Base-by-base conservation (phyloP, 495 filamentous ascomycete species). In the Aspergillus campestris region DNA sequence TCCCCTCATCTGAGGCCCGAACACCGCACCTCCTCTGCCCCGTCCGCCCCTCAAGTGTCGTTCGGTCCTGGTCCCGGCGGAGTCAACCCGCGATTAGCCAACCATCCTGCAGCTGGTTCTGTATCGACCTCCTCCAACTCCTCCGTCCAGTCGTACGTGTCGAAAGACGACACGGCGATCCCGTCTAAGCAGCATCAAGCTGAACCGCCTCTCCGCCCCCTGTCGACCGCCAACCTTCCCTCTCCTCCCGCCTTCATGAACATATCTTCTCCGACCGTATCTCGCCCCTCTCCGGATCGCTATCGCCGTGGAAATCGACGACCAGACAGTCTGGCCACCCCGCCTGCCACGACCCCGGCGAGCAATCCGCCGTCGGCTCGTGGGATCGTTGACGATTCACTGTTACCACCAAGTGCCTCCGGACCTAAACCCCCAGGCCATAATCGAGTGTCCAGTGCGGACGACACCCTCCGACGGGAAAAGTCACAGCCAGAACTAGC, bases 271-370 rank as follows among this genome's bases (percentile, higher is more conserved):
- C 56, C 72, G 8, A 65, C 72, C n/a, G 62, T 70, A 18, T 57
- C 72, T 33, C 81, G 84, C 48, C 72, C 83, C 10, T 78, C 78
- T 4, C 82, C 82, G 6, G 80, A 86, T 61, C 78, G 83, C 6
- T 86, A 86, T 56, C 72, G 79, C 43, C 79, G 82, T 34, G 70
- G 68, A 18, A 70, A 73, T 42, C 76, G 74, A 32, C 66, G 76
- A 34, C 55, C 65, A 8, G 74, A 79, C 42, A 61, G 65, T 28
- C 56, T 56, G 30, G 65, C 58, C 28, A 71, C 61, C 42, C 62
- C 65, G 30, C 69, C 70, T 6, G 66, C 72, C 11, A 66, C 67
- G 12, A 56, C 65, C 34, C 61, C 65, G 15, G 65, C 68, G 5
- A 14, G 51, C 8, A 60, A 40, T 41, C 42, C 18, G 12, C 13